Conservation (phyloP, 176 grass and related monocot species). For the Saccharum officinarum region DNA sequence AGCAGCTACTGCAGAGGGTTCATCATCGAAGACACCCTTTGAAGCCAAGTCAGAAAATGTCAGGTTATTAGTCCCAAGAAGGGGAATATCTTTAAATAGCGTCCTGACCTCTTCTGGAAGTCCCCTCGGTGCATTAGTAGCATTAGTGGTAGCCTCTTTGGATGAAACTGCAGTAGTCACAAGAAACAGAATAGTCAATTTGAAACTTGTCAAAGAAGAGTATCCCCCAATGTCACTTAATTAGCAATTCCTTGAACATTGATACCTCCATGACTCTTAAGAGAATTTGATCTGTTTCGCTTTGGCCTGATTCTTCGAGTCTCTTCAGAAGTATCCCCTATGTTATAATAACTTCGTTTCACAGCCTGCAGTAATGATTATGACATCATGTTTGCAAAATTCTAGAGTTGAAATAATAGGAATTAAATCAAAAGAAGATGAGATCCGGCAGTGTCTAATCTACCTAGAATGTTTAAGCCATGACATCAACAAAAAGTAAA, state of each 20-base stretch:
- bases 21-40: background rate
- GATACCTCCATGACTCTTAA: constrained; percentile 13
- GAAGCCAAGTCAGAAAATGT: constrained; percentile 9
- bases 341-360: constrained; percentile 39
- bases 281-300: constrained; percentile 2
- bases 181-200: background rate
- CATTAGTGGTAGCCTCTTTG: background rate
- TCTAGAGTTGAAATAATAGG: background rate
- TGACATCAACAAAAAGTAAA: background rate
- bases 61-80: constrained; percentile 33
- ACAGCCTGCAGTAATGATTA: constrained; percentile 25
- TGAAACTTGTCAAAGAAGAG: background rate
- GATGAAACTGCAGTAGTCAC: constrained; percentile 4
- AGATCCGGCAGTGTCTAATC: background rate
- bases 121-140: background rate
- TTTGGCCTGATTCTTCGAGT: constrained; percentile 46
- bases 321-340: constrained; percentile 15
- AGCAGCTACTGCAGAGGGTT: background rate
- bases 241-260: background rate
- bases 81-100: background rate
- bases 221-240: background rate
- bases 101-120: constrained; percentile 3
- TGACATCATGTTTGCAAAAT: background rate
- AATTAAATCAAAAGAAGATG: background rate
- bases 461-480: background rate